Percentiles rank a stretch among this genome's conserved stretches.
Evolutionary conservation across 2,329 filamentous ascomycete species (phyloP).

Genomic region (Calonectria hawksworthii): DNA sequence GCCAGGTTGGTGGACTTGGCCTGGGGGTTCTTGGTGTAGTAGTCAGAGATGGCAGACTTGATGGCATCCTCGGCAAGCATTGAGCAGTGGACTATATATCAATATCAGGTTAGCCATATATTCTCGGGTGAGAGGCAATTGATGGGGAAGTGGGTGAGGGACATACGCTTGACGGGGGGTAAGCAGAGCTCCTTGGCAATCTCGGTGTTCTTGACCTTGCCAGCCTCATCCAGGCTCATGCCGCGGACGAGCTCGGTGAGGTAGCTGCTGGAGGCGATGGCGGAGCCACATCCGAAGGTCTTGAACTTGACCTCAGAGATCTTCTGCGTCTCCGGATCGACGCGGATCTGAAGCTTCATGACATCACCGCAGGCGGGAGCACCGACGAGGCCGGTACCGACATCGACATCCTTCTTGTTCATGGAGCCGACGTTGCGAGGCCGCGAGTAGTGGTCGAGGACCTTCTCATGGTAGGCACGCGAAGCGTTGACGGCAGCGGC

Average conservation of each 20-base stretch:
- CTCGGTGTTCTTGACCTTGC: constrained; percentile 94
- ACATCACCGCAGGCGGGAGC: constrained; percentile 92
- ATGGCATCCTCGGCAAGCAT: constrained; percentile 94
- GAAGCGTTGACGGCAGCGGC: constrained; percentile 56
- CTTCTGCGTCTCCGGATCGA: constrained; percentile 88
- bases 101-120: constrained; percentile 45
- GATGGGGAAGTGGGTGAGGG: not conserved
- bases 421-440: constrained; percentile 70
- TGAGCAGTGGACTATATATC: constrained; percentile 82
- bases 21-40: constrained; percentile 90
- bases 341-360: constrained; percentile 86
- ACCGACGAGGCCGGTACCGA: constrained; percentile 92
- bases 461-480: constrained; percentile 68
- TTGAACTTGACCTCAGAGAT: constrained; percentile 98
- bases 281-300: constrained; percentile 94
- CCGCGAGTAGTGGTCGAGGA: constrained; percentile 65
- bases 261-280: constrained; percentile 95
- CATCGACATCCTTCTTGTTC: constrained; percentile 82
- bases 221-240: constrained; percentile 94
- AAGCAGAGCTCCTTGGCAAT: constrained; percentile 96
- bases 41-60: constrained; percentile 90
- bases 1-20: constrained; percentile 80
- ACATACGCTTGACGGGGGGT: constrained; percentile 88
- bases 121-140: constrained; percentile 20
- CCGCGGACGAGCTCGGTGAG: constrained; percentile 94